Evolutionary conservation across 2,329 filamentous ascomycete species (phyloP), one percentile per base, ranked within the genome.

Genomic region (Phialophora macrospora): DNA sequence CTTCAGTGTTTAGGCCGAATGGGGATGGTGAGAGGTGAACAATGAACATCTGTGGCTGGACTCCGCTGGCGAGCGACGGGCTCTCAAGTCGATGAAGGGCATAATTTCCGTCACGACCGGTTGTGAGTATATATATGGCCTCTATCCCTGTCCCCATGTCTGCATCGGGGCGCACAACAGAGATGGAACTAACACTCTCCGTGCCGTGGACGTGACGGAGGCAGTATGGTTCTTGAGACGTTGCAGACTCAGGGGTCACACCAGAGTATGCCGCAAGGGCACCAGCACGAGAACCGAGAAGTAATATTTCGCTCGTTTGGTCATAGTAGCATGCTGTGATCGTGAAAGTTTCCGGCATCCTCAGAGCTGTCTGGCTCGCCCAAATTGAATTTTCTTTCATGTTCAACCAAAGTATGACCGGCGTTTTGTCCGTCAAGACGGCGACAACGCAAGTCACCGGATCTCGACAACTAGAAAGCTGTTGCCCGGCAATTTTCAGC

Each of bases 1-100:
- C 88, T 75, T 96, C 91, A 44, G 97, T 84, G 71, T 91, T 87
- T 0, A 90, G 88, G 0, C 90, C 90, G 51, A 96, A 87, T 0
- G 91, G 88, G 1, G 90, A 85, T 2, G 82, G 80, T 0, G 89
- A 85, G 70, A 89, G 86, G 76, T 96, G 91, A 4, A 90, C 78
- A 0, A 90, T 81, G 11, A 76, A 70, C 1, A 55, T 11, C 51
- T 63, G 30, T 4, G 49, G 58, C 20, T 44, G 11, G 22, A 1
- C 20, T 12, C 14, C 24, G 12, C 20, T n/a, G 24, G 20, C 30
- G 12, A 44, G 22, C 20, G 20, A 41, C n/a, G 38, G 17, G 28
- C 41, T 20, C 14, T 72, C 57, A 49, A 80, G 65, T 5, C 81
- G 61, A 41, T 86, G 91, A 56, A 94, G 86, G 46, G 89, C 86